Conservation (phyloP, 2,329 filamentous ascomycete species). For the Aspergillus chevalieri region DNA sequence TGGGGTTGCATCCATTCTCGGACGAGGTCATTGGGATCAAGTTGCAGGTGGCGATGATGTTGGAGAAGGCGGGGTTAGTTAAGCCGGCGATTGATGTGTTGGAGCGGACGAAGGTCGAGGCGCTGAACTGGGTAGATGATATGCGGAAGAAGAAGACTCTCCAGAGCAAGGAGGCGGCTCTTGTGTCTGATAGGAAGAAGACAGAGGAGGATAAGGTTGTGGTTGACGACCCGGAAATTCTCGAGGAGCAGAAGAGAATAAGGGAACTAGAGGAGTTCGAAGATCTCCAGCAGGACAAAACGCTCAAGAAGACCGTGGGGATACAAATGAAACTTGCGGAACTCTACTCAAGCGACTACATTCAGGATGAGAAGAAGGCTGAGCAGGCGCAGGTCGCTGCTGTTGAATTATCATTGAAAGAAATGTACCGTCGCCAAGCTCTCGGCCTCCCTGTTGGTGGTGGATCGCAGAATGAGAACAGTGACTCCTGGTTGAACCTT, state of each 20-base stretch:
- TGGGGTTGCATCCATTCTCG: constrained; percentile 79
- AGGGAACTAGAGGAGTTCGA: constrained; percentile 23
- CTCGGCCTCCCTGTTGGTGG: constrained; percentile 63
- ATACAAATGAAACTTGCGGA: constrained; percentile 79
- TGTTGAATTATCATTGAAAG: constrained; percentile 70
- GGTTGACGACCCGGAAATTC: constrained; percentile 14
- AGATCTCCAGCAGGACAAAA: constrained; percentile 51
- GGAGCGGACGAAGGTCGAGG: constrained; percentile 68
- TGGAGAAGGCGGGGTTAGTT: constrained; percentile 69
- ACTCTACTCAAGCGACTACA: constrained; percentile 69
- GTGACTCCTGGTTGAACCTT: constrained; percentile 32
- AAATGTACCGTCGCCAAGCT: constrained; percentile 61
- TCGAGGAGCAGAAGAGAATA: constrained; percentile 17
- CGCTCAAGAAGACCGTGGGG: constrained; percentile 67
- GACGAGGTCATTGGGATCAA: constrained; percentile 88
- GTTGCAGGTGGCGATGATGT: constrained; percentile 70
- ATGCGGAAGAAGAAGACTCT: constrained; percentile 17
- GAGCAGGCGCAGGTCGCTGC: constrained; percentile 73
- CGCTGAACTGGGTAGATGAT: constrained; percentile 40
- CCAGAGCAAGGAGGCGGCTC: constrained; percentile 7
- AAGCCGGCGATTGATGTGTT: constrained; percentile 68
- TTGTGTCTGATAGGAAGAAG: constrained; percentile 10
- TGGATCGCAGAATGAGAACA: constrained; percentile 43
- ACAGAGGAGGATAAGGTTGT: constrained; percentile 13
- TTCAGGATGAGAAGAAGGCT: constrained; percentile 66